Evolutionary conservation across 306 rosid genomes (phyloP).

Genomic region (Cicer bijugum): DNA sequence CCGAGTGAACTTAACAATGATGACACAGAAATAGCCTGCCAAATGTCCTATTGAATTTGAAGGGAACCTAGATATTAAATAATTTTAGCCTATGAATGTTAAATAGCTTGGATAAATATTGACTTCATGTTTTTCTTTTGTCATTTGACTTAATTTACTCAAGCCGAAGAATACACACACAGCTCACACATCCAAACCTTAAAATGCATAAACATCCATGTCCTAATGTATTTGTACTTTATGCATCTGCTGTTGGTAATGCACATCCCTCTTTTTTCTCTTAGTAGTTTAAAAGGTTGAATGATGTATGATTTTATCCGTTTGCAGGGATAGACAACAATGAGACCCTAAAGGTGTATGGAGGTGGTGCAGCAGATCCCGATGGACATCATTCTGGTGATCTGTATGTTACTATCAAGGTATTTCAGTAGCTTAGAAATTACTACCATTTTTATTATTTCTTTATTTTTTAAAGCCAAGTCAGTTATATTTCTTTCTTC

Average conservation of each 20-base stretch:
- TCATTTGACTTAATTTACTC: neutral
- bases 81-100: neutral
- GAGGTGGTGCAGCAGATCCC: conserved; percentile 94
- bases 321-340: conserved; percentile 79
- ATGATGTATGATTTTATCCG: conserved; percentile 32
- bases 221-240: neutral
- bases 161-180: neutral
- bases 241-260: conserved; percentile 2
- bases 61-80: conserved; percentile 27
- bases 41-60: conserved; percentile 22
- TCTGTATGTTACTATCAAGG: conserved; percentile 79
- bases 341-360: conserved; percentile 65
- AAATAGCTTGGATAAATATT: conserved; percentile 14
- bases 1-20: neutral
- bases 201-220: neutral
- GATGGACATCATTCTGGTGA: conserved; percentile 87
- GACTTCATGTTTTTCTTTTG: neutral
- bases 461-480: conserved; percentile 3
- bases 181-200: neutral
- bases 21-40: conserved; percentile 1
- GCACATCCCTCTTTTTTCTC: conserved; percentile 17
- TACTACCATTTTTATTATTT: neutral
- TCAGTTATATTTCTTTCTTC: neutral
- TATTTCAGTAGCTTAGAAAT: conserved; percentile 36
- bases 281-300: conserved; percentile 1